Base-by-base conservation (phyloP, 495 filamentous ascomycete genomes). In the Immersiella caudata region DNA sequence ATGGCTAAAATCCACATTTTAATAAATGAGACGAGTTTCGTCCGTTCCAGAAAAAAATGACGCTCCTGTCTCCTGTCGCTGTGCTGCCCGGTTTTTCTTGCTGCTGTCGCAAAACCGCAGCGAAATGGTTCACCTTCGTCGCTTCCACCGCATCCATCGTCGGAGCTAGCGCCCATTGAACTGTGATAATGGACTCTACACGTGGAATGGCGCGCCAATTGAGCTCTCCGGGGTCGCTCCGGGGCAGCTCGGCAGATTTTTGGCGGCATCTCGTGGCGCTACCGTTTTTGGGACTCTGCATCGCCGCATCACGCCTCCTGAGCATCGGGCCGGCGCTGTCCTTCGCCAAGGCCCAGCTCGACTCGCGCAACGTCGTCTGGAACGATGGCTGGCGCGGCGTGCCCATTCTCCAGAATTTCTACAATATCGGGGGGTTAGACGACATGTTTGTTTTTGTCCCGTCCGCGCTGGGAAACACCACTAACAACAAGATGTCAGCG, bases 341-440 rank as follows among this genome's bases (percentile, higher is more conserved):
- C n/a, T 33, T 35, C n/a, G 64, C 64, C 24, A 49, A 20, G 7
- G 55, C 22, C 1, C 55, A 60, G 16, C 20, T 66, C 21, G 54
- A 66, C 22, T 35, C 25, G 26, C 36, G 64, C 22, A 26, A 66
- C n/a, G 18, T 66, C 24, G 25, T 51, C n/a, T 66, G 64, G 64
- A 57, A 50, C 40, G 21, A 20, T 1, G 64, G 64, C 3, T 27
- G 22, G 16, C 36, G 24, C 11, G 29, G 22, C 5, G 64, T 60
- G 27, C 35, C 56, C 12, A 35, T 66, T 18, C 64, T 29, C 50
- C n/a, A 29, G 0, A 20, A 26, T 14, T 66, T 66, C 22, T 66
- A 66, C 46, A 29, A 46, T 20, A 26, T 66, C 25, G 24, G 20
- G 20, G 59, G 56, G 40, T 40, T 66, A 14, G 64, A 66, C 26